These are phyloP conservation scores for Clarireedia paspali DNA, from an alignment of 2,329 filamentous ascomycete genomes.

Conservation along the genomic window DNA sequence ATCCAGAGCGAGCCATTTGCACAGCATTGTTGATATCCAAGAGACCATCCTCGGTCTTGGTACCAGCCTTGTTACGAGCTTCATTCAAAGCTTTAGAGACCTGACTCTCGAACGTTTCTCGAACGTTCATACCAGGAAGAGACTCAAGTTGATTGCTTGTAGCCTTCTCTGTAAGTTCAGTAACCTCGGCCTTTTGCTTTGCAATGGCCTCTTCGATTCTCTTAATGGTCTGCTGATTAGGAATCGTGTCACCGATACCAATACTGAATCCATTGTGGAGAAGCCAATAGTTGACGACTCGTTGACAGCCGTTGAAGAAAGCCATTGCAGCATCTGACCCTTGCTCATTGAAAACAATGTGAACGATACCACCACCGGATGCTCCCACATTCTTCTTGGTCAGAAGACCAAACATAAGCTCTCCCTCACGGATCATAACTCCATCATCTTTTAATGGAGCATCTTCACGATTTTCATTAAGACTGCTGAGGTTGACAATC, in stretches of 20 bases:
- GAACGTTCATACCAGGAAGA: conserved; percentile 96
- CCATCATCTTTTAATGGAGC: conserved; percentile 67
- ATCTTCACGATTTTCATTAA: conserved; percentile 50
- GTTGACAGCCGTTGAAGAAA: conserved; percentile 93
- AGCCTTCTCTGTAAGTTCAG: conserved; percentile 65
- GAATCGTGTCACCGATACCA: conserved; percentile 96
- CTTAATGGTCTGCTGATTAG: conserved; percentile 74
- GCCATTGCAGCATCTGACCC: conserved; percentile 78
- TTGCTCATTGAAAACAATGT: conserved; percentile 93
- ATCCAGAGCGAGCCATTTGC: conserved; percentile 92
- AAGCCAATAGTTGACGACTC: conserved; percentile 95
- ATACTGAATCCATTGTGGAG: conserved; percentile 96
- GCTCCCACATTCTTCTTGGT: conserved; percentile 95
- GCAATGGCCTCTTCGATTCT: conserved; percentile 79
- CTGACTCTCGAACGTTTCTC: conserved; percentile 96
- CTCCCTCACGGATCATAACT: conserved; percentile 74
- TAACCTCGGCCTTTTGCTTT: conserved; percentile 74
- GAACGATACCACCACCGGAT: conserved; percentile 81
- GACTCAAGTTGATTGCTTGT: conserved; percentile 84
- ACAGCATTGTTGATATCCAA: conserved; percentile 96
- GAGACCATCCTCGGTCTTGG: conserved; percentile 80
- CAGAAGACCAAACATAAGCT: conserved; percentile 83
- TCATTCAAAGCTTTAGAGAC: conserved; percentile 91
- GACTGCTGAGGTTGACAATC: conserved; percentile 70
- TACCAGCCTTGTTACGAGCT: conserved; percentile 94